phyloP scores from a whole-genome alignment of 768 basidiomycete genomes.

The Russula lepida region DNA sequence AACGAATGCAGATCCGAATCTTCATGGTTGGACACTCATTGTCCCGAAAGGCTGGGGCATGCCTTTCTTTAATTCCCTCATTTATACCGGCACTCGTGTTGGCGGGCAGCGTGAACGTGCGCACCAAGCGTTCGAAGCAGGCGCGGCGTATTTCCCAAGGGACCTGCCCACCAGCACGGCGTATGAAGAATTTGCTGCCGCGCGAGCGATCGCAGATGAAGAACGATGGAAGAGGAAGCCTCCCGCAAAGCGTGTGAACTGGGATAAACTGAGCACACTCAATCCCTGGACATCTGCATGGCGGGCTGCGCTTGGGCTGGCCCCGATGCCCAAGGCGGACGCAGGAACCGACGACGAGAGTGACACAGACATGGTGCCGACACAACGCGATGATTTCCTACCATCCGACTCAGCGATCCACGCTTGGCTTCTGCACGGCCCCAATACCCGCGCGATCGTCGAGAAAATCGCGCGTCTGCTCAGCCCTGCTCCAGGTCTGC shows the following conservation, averaged over 20 bases:
- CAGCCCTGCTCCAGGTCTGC: conserved; percentile 37
- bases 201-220: conserved; percentile 45
- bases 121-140: conserved; percentile 78
- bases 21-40: conserved; percentile 85
- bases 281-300: conserved; percentile 78
- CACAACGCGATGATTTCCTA: conserved; percentile 43
- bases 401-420: conserved; percentile 22
- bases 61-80: conserved; percentile 79
- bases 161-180: conserved; percentile 61
- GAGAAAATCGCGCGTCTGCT: conserved; percentile 32
- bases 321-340: neutral
- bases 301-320: conserved; percentile 55
- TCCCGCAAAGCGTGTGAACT: conserved; percentile 79
- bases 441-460: conserved; percentile 40
- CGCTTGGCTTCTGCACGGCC: conserved; percentile 68
- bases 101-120: conserved; percentile 78
- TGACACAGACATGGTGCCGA: conserved; percentile 38
- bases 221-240: conserved; percentile 72
- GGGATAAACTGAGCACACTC: conserved; percentile 48
- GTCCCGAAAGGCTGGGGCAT: conserved; percentile 87
- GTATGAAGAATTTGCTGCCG: conserved; percentile 41
- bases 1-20: conserved; percentile 21
- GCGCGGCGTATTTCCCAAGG: conserved; percentile 64
- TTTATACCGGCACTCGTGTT: conserved; percentile 74
- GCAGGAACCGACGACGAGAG: neutral